These are phyloP conservation scores for Suhomyces anneliseae DNA, from an alignment of 1,139 yeast genomes.

Conservation along the genomic window DNA sequence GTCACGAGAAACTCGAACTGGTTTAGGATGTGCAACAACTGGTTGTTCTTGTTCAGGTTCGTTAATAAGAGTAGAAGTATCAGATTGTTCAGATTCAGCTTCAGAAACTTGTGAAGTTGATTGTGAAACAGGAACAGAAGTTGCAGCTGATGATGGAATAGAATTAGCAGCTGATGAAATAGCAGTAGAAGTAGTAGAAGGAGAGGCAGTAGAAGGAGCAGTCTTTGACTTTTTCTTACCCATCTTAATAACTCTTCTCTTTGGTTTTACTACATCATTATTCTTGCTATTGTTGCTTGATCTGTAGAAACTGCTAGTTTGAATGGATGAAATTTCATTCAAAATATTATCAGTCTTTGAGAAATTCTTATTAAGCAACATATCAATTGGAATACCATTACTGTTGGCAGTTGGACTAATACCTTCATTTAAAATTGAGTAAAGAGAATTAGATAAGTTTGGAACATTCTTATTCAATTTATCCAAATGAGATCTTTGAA, in stretches of 20 bases:
- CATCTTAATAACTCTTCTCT: constrained; percentile 49
- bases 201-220: constrained; percentile 1
- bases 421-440: constrained; percentile 24
- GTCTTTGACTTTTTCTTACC: constrained; percentile 21
- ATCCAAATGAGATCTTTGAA: constrained; percentile 55
- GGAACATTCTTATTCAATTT: constrained; percentile 41
- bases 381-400: constrained; percentile 42
- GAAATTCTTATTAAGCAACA: constrained; percentile 31
- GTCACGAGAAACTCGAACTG: constrained; percentile 21
- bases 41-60: constrained; percentile 6
- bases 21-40: constrained; percentile 27
- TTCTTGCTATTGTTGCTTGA: constrained; percentile 28
- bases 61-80: constrained; percentile 17
- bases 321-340: constrained; percentile 49
- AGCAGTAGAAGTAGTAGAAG: too few relatives aligned
- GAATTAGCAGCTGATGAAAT: constrained; percentile 1
- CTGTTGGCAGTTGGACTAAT: constrained; percentile 12
- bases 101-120: constrained; percentile 5
- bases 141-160: neutral
- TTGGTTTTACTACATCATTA: constrained; percentile 38
- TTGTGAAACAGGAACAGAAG: constrained; percentile 3
- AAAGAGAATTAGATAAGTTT: constrained; percentile 39
- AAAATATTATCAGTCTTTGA: constrained; percentile 39
- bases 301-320: constrained; percentile 42
- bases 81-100: constrained; percentile 8